Percentiles rank a stretch among this genome's conserved stretches.
Evolutionary conservation across 2,329 filamentous ascomycete species (phyloP).

Genomic region (Phyllosticta citribraziliensis): DNA sequence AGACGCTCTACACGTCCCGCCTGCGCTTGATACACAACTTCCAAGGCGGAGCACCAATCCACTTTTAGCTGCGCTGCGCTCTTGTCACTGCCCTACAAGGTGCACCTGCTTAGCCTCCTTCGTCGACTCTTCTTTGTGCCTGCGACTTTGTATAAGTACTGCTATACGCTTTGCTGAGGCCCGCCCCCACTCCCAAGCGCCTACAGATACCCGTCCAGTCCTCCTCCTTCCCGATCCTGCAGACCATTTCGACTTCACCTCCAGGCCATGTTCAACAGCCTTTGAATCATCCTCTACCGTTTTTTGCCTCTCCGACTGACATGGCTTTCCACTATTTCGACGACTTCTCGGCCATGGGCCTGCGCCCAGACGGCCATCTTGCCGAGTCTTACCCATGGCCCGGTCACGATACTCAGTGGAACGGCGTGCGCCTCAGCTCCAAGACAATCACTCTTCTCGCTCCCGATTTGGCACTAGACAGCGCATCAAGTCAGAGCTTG

Average conservation of each 20-base stretch:
- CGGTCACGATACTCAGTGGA: constrained; percentile 9
- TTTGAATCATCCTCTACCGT: neutral
- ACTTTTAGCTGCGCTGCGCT: constrained; percentile 1
- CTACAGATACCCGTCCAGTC: neutral
- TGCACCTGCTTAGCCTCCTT: constrained; percentile 8
- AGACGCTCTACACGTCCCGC: constrained; percentile 5
- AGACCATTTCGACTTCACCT: neutral
- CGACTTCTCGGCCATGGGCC: constrained; percentile 19
- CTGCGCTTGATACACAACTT: constrained; percentile 7
- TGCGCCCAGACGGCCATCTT: constrained; percentile 11
- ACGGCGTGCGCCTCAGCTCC: constrained; percentile 11
- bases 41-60: constrained; percentile 8
- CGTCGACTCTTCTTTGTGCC: neutral
- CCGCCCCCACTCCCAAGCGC: neutral
- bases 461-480: constrained; percentile 15
- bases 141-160: neutral
- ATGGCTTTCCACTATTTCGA: constrained; percentile 6
- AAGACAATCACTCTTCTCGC: constrained; percentile 13
- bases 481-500: constrained; percentile 14
- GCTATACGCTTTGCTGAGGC: neutral
- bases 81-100: constrained; percentile 3
- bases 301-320: neutral
- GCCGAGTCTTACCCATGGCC: constrained; percentile 9
- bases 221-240: neutral
- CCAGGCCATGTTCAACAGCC: neutral